These are phyloP conservation scores for Suhomyces prunicola DNA, from an alignment of 805 yeast genomes.

Conservation along the genomic window DNA sequence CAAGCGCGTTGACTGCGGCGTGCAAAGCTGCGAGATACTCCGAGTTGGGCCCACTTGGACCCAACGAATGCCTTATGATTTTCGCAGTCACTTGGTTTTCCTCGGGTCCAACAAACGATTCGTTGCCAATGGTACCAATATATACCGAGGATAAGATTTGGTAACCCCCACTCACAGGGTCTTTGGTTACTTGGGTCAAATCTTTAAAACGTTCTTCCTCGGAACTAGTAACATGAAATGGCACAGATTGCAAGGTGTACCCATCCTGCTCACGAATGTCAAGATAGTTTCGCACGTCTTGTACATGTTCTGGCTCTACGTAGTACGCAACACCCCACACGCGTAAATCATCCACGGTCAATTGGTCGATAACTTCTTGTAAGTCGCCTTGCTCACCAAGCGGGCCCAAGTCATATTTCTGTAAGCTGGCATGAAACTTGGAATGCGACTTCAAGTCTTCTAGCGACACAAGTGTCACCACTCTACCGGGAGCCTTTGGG, in stretches of 20 bases:
- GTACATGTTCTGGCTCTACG: constrained; percentile 62
- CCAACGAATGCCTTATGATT: constrained; percentile 53
- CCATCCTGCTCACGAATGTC: constrained; percentile 90
- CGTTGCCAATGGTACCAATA: constrained; percentile 79
- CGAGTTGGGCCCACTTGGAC: constrained; percentile 79
- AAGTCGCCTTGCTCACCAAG: constrained; percentile 12
- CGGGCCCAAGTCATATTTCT: constrained; percentile 25
- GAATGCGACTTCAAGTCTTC: constrained; percentile 46
- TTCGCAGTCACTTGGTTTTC: constrained; percentile 53
- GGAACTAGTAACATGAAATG: constrained; percentile 48
- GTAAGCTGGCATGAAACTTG: constrained; percentile 43
- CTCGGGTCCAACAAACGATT: constrained; percentile 85
- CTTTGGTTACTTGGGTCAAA: constrained; percentile 13
- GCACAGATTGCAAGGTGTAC: constrained; percentile 65
- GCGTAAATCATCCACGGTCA: constrained; percentile 43
- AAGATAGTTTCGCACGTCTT: constrained; percentile 61
- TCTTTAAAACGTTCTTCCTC: constrained; percentile 9
- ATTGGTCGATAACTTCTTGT: constrained; percentile 9
- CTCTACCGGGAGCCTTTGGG: constrained; percentile 83
- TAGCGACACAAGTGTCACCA: constrained; percentile 71
- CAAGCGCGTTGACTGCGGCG: constrained; percentile 38
- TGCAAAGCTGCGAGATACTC: constrained; percentile 64
- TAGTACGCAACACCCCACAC: constrained; percentile 86
- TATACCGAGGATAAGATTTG: constrained; percentile 62
- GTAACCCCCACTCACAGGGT: constrained; percentile 33